Conservation (phyloP, 2,329 filamentous ascomycete genomes). For the Botrytis porri region DNA sequence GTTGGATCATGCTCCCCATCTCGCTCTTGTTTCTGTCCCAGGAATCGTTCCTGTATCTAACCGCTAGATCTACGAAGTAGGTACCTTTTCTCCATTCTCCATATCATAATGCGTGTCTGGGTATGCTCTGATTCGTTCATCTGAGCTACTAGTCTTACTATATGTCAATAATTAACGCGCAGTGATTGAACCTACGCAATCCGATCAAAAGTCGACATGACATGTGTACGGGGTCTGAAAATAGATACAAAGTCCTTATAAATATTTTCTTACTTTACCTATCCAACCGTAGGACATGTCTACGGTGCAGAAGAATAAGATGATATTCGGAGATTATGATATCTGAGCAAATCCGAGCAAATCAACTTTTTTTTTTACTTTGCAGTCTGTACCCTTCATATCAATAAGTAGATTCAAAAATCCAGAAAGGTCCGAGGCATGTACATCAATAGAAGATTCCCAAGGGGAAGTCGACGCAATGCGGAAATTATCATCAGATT, state of each 20-base stretch:
- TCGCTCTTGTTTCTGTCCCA: background rate
- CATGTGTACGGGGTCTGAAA: background rate
- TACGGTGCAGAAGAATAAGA: background rate
- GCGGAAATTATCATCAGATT: background rate
- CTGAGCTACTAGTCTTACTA: background rate
- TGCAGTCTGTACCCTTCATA: background rate
- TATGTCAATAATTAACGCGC: background rate
- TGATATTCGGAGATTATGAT: background rate
- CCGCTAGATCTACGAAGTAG: slow-evolving; percentile 12
- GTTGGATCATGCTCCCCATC: slow-evolving; percentile 14
- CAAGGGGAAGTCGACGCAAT: background rate
- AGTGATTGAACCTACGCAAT: background rate
- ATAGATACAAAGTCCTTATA: background rate
- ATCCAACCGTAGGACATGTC: background rate
- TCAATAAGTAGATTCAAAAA: background rate
- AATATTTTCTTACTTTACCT: background rate
- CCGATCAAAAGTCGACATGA: background rate
- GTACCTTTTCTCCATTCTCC: slow-evolving; percentile 2
- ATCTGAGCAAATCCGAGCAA: slow-evolving; percentile 7
- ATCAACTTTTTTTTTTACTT: background rate
- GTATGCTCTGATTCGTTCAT: slow-evolving; percentile 2
- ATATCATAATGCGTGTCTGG: background rate
- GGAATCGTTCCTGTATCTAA: slow-evolving; percentile 10
- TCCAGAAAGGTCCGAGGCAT: background rate
- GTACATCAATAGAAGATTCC: background rate